These are phyloP conservation scores for Sonneratia caseolaris DNA, from an alignment of 345 rosid species.

Conservation along the genomic window DNA sequence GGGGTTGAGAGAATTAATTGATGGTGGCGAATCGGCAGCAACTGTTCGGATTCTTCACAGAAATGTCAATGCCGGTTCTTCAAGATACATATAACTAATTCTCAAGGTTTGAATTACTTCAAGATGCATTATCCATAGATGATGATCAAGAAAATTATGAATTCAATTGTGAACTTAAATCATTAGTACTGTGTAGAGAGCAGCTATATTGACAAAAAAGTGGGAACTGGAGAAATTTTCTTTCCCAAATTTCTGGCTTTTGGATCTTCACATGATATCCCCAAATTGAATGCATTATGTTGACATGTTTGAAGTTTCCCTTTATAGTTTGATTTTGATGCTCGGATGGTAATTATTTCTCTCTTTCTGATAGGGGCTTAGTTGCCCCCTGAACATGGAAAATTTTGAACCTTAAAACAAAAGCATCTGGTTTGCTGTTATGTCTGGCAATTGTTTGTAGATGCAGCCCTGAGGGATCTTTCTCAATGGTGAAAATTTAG, in stretches of 20 bases:
- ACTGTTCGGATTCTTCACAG: slow-evolving; percentile 81
- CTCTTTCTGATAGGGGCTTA: too few species aligned
- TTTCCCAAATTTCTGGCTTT: background rate
- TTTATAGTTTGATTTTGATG: background rate
- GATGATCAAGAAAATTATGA: background rate
- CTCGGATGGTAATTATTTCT: background rate
- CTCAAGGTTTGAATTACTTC: too few species aligned
- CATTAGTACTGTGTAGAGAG: background rate
- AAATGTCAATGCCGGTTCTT: slow-evolving; percentile 49
- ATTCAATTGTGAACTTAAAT: background rate
- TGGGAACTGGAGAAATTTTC: background rate
- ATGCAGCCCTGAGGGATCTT: too few species aligned
- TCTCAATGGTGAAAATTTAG: too few species aligned
- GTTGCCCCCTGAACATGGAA: background rate
- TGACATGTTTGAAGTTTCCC: background rate
- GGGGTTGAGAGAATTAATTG: slow-evolving; percentile 85
- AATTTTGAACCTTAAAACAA: background rate
- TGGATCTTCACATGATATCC: background rate
- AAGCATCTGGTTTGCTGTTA: too few species aligned
- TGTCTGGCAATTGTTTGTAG: too few species aligned
- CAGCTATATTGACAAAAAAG: background rate
- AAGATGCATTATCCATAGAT: too few species aligned
- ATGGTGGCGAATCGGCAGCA: slow-evolving; percentile 38
- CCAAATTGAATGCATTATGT: background rate
- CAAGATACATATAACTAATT: slow-evolving; percentile 31